phyloP scores from a whole-genome alignment of 1,284 basidiomycete species.

The Marasmius fiardii region DNA sequence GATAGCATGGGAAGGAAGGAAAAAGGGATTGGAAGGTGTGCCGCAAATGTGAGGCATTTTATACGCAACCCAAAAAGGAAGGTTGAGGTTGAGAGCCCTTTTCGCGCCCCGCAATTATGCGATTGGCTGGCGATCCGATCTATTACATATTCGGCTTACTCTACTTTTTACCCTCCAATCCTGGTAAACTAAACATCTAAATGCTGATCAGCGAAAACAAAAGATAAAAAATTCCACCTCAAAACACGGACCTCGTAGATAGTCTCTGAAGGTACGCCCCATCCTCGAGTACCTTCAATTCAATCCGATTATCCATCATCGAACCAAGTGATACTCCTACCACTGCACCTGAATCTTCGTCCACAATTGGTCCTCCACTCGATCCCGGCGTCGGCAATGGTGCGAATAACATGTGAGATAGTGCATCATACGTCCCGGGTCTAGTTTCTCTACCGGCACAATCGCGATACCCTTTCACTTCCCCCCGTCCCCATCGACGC shows the following conservation, averaged over 20 bases:
- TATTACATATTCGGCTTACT: background rate
- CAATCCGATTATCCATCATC: conserved; percentile 53
- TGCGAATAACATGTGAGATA: conserved; percentile 56
- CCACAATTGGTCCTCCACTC: conserved; percentile 70
- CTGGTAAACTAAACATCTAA: conserved; percentile 50
- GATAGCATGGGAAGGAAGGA: background rate
- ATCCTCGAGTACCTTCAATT: conserved; percentile 57
- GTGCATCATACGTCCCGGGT: conserved; percentile 70
- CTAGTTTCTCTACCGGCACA: conserved; percentile 54
- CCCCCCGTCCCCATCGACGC: conserved; percentile 53
- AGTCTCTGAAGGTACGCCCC: conserved; percentile 67
- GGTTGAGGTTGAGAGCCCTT: background rate
- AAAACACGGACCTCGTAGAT: conserved; percentile 54
- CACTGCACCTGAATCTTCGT: conserved; percentile 61
- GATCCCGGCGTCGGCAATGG: conserved; percentile 64
- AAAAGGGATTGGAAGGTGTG: background rate
- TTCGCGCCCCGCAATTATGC: background rate
- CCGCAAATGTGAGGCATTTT: background rate
- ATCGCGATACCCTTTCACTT: conserved; percentile 56
- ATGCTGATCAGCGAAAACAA: background rate
- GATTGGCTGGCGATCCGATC: background rate
- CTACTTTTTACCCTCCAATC: conserved; percentile 28
- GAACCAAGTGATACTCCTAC: conserved; percentile 68
- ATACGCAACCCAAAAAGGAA: background rate
- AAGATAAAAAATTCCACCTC: background rate